Evolutionary conservation across 2,329 filamentous ascomycete genomes (phyloP).

Genomic region (Tolypocladium endophyticum): DNA sequence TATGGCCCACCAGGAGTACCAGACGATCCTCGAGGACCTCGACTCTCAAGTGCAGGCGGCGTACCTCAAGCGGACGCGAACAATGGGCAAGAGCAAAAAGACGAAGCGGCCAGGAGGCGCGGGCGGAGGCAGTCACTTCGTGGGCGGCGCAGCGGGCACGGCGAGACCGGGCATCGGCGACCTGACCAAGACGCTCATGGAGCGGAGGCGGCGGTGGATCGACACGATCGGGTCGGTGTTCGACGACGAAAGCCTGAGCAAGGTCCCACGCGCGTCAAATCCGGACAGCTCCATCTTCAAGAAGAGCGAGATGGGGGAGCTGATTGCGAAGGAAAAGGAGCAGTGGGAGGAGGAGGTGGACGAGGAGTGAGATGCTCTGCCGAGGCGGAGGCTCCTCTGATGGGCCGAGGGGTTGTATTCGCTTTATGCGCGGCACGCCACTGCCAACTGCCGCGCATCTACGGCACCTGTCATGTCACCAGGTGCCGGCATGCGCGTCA

Average conservation of each 20-base stretch:
- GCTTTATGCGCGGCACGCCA: not conserved
- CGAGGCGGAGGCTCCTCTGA: not conserved
- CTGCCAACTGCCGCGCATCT: not conserved
- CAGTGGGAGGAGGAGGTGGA: constrained; percentile 74
- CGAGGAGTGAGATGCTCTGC: constrained; percentile 36
- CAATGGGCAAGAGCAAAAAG: constrained; percentile 89
- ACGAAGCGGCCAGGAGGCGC: constrained; percentile 70
- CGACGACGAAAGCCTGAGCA: constrained; percentile 65
- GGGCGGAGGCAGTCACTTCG: constrained; percentile 56
- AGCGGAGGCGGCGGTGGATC: constrained; percentile 79
- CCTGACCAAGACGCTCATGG: constrained; percentile 84
- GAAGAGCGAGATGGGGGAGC: constrained; percentile 57
- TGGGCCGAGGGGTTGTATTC: not conserved
- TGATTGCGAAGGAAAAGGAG: constrained; percentile 67
- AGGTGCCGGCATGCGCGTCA: not conserved
- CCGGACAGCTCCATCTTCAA: constrained; percentile 64
- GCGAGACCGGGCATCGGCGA: constrained; percentile 80
- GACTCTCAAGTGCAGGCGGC: constrained; percentile 91
- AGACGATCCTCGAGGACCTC: constrained; percentile 91
- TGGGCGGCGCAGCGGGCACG: constrained; percentile 50
- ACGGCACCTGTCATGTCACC: not conserved
- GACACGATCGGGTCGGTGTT: constrained; percentile 87
- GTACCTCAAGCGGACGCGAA: constrained; percentile 90
- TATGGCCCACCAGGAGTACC: constrained; percentile 94
- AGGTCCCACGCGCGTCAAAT: constrained; percentile 58